Evolutionary conservation across 352 stramenopile species (phyloP), one percentile per base, ranked within the genome.

Genomic region (Pythium guiyangense): DNA sequence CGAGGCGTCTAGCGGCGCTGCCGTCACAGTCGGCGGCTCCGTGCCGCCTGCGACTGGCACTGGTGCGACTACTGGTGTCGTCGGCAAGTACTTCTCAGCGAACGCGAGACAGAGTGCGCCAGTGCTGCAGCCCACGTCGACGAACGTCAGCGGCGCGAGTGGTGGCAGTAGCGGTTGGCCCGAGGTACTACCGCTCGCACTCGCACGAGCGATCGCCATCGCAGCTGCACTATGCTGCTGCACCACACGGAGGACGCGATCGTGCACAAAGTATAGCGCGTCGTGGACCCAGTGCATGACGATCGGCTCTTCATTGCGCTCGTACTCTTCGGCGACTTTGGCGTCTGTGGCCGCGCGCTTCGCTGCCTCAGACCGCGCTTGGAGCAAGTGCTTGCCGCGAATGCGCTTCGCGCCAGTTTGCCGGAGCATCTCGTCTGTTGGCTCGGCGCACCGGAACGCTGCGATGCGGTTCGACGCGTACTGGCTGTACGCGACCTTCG

Each of bases 81-180:
- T 26, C 17, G 8, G n/a, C 3, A 48, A 26, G 14, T 57, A 57
- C 25, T 57, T 47, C 4, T 57, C 51, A 2, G 40, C 40, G 26
- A 57, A 57, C 27, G 49, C 31, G 17, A 54, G 35, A 35, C 25
- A n/a, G 2, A 54, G 29, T 46, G 34, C 22, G 18, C 51, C 51
- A 35, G 51, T 44, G 18, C 51, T 26, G 18, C 51, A 56, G 2
- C 51, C 51, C 9, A 56, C 51, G 27, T 56, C 51, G 10, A 56
- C 51, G 20, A 56, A 56, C 37, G 39, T 44, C 39, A 44, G 39
- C 15, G 15, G 39, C 15, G 39, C 31, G 6, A 37, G 37, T 17
- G 37, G 14, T 2, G 8, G 39, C 14, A 14, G 39, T 20, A 14
- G 22, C 22, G 22, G 22, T 22, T 22, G 22, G 22, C 22, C 18